Percentiles rank a stretch among this genome's conserved stretches.
These are phyloP conservation scores for Tetrahymena malaccensis DNA, from an alignment of 73 alveolate genomes.

Conservation along the genomic window DNA sequence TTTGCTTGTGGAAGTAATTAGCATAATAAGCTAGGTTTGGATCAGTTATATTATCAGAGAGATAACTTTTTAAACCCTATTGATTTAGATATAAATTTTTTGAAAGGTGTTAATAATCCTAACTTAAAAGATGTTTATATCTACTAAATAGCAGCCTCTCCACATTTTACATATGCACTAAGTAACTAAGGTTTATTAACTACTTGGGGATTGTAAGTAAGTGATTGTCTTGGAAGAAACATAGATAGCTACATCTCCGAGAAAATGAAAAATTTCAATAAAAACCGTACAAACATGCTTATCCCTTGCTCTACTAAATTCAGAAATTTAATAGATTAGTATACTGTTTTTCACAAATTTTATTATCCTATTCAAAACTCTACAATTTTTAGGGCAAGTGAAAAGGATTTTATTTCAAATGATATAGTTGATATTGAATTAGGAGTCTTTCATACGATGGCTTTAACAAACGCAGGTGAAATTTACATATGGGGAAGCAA, in stretches of 20 bases:
- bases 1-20: constrained; percentile 37
- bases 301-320: background rate
- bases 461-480: constrained; percentile 78
- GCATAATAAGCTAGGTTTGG: constrained; percentile 21
- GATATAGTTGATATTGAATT: constrained; percentile 72
- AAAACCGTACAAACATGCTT: constrained; percentile 8
- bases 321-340: background rate
- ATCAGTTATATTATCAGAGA: background rate
- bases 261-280: background rate
- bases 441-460: constrained; percentile 85
- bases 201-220: constrained; percentile 20
- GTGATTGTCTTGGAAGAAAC: constrained; percentile 21
- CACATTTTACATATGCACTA: constrained; percentile 32
- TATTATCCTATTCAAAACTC: background rate
- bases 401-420: constrained; percentile 19
- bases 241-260: background rate
- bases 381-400: background rate
- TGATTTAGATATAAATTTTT: background rate
- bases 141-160: constrained; percentile 21
- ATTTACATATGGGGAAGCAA: constrained; percentile 86
- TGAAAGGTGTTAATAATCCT: background rate
- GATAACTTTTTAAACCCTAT: constrained; percentile 20
- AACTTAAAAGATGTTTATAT: constrained; percentile 12
- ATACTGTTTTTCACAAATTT: background rate
- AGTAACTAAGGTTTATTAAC: constrained; percentile 1